Conservation (phyloP, 106 monocot species). For the Acorus calamus region DNA sequence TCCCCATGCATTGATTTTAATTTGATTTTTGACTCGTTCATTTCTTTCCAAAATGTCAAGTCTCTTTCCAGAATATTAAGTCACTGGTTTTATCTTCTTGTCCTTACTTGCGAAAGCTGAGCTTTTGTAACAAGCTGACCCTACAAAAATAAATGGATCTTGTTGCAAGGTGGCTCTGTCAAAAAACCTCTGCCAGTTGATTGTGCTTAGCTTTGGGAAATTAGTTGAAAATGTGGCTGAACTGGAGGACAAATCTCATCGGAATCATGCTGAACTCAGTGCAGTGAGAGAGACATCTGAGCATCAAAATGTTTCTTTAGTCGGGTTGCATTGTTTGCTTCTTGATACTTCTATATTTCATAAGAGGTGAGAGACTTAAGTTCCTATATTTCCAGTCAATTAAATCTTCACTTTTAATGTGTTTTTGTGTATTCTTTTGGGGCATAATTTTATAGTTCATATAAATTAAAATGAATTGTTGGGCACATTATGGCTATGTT, state of each 20-base stretch:
- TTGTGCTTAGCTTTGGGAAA: constrained; percentile 51
- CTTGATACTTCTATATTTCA: constrained; percentile 82
- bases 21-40: too few species aligned
- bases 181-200: constrained; percentile 61
- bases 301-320: constrained; percentile 9
- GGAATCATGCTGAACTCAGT: constrained; percentile 5
- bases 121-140: background rate
- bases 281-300: constrained; percentile 11
- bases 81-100: too few species aligned
- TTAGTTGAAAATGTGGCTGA: constrained; percentile 17
- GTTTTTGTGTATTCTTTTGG: background rate
- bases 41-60: too few species aligned
- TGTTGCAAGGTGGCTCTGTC: constrained; percentile 67
- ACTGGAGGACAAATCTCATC: constrained; percentile 6
- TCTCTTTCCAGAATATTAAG: too few species aligned
- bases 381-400: background rate
- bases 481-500: too few species aligned
- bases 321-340: constrained; percentile 71
- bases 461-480: too few species aligned
- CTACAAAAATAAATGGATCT: background rate
- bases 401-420: too few species aligned
- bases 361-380: constrained; percentile 35
- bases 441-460: too few species aligned
- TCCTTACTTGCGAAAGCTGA: too few species aligned
- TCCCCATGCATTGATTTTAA: too few species aligned